Base-by-base conservation (phyloP, 2,329 filamentous ascomycete species). In the Aspergillus candidus region DNA sequence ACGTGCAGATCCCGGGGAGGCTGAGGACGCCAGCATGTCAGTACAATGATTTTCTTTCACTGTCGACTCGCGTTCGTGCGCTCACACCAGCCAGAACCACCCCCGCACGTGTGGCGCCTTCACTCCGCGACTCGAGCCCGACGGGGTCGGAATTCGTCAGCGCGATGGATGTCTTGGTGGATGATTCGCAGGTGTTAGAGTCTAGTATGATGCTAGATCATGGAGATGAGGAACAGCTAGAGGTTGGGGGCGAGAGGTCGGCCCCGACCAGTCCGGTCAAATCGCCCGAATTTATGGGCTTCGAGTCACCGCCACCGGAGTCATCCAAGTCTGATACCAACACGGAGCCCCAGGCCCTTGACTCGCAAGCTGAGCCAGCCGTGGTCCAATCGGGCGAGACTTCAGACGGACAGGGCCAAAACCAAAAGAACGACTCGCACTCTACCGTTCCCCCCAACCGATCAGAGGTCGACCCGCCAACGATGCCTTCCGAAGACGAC, bases 1-100 rank as follows among this genome's bases (percentile, higher is more conserved):
- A 43, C 46, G 56, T 48, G 52, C 58, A 39, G 50, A 56, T 29
- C 30, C 30, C 46, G 52, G 51, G 49, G 59, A 60, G 48, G 53
- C 55, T 39, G 49, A 56, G 55, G 56, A 63, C 53, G 57, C 55
- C 58, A 66, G 56, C 57, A 57, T 60, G 65, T 68, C 58, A 65
- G 67, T 69, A 56, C 54, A 60, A 53, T 68, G 48, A 61, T 52
- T 53, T 55, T 45, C 50, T 52, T 43, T 55, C 44, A 49, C 54
- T 33, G 44, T 41, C 45, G 40, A 50, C 31, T 54, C 40, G 46
- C 46, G 44, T 47, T 43, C 50, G 48, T 50, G 46, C 56, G 57
- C 61, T 65, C 51, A 64, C 59, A 44, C 47, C 46, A 48, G 50
- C 40, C 22, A 27, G 22, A 61, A 60, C 60, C 58, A 51, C 56